Percentiles rank a stretch among this genome's conserved stretches.
These are phyloP conservation scores for Aspergillus carlsbadensis DNA, from an alignment of 495 filamentous ascomycete species.

Conservation along the genomic window DNA sequence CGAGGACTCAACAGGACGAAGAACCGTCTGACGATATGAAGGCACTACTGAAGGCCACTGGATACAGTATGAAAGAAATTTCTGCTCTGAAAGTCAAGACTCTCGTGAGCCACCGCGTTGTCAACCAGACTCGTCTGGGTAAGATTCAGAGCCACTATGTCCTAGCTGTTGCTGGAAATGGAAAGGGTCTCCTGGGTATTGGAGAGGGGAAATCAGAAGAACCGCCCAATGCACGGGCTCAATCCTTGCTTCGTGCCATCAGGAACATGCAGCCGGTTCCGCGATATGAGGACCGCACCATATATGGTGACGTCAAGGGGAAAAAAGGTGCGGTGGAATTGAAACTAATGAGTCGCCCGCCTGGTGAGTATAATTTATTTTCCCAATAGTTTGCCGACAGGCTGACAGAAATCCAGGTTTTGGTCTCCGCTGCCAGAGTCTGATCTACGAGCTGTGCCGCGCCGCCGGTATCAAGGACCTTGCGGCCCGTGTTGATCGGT, in stretches of 20 bases:
- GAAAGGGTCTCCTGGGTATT: slow-evolving; percentile 79
- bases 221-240: slow-evolving; percentile 54
- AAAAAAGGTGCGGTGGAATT: slow-evolving; percentile 85
- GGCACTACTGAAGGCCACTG: slow-evolving; percentile 66
- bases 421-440: slow-evolving; percentile 82
- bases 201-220: slow-evolving; percentile 88
- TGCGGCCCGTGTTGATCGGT: slow-evolving; percentile 71
- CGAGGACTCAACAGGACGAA: slow-evolving; percentile 24
- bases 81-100: slow-evolving; percentile 55
- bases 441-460: slow-evolving; percentile 90
- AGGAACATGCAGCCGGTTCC: slow-evolving; percentile 82
- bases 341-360: slow-evolving; percentile 75
- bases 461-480: slow-evolving; percentile 82
- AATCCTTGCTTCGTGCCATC: slow-evolving; percentile 75
- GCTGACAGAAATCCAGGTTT: slow-evolving; percentile 61
- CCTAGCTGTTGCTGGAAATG: slow-evolving; percentile 79
- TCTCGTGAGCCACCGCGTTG: slow-evolving; percentile 68
- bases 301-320: slow-evolving; percentile 77
- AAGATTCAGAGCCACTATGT: slow-evolving; percentile 74
- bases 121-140: slow-evolving; percentile 94
- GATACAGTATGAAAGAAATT: slow-evolving; percentile 60
- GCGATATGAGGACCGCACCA: slow-evolving; percentile 87
- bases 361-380: slow-evolving; percentile 61
- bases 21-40: slow-evolving; percentile 53
- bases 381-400: slow-evolving; percentile 1